Conservation (phyloP, 768 basidiomycete species). For the Gelatoporia subvermispora region DNA sequence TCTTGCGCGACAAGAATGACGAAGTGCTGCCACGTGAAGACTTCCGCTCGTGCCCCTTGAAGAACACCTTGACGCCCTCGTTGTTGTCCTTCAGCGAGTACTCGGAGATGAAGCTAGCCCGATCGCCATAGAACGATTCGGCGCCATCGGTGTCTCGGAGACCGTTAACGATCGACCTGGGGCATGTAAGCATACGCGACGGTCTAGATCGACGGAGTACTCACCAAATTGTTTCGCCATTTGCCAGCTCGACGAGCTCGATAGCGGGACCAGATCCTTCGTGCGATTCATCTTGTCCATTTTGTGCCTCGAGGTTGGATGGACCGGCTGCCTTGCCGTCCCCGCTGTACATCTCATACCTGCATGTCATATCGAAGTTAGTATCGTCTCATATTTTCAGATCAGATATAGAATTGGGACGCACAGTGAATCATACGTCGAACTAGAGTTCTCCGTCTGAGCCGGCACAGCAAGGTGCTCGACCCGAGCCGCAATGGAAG, state of each 20-base stretch:
- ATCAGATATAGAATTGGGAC: too few relatives aligned
- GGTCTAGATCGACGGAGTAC: constrained; percentile 21
- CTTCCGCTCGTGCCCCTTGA: constrained; percentile 70
- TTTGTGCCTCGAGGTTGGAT: constrained; percentile 29
- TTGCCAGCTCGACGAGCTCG: constrained; percentile 80
- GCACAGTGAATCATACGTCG: constrained; percentile 76
- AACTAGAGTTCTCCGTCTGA: constrained; percentile 59
- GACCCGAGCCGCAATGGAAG: constrained; percentile 39
- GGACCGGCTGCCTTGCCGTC: constrained; percentile 41
- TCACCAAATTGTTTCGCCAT: constrained; percentile 83
- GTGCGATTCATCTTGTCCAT: constrained; percentile 19
- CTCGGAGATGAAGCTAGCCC: constrained; percentile 72
- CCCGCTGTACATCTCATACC: constrained; percentile 77
- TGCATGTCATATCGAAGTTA: constrained; percentile 29
- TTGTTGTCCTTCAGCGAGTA: constrained; percentile 50
- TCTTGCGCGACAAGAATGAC: constrained; percentile 60
- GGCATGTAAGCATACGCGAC: constrained; percentile 10
- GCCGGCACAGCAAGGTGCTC: constrained; percentile 34
- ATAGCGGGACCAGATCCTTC: constrained; percentile 50
- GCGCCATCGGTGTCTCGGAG: constrained; percentile 67
- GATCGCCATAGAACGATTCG: constrained; percentile 61
- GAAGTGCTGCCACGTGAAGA: constrained; percentile 60
- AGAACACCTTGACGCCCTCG: constrained; percentile 65
- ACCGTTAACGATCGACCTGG: constrained; percentile 80
- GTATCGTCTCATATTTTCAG: too few relatives aligned